Base-by-base conservation (phyloP, 1,284 basidiomycete genomes). In the Ganoderma sinense region DNA sequence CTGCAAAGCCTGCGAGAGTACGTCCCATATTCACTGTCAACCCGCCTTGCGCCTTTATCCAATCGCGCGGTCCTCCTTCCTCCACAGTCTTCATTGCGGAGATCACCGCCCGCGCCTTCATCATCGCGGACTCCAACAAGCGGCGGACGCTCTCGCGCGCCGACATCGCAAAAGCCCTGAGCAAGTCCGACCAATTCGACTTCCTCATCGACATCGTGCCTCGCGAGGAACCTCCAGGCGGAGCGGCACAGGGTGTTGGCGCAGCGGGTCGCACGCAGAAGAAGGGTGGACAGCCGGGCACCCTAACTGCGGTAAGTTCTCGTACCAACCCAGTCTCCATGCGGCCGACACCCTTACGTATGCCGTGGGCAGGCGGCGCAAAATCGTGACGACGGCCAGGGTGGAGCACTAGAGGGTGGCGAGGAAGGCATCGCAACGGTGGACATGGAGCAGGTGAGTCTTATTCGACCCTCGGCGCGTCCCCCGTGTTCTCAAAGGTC, bases 1-100 rank as follows among this genome's bases (percentile, higher is more conserved):
- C 81, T 97, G 95, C 83, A 97, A 97, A 82, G 96, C 96, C 66
- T 98, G 96, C 82, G 96, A 98, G 87, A 94, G 96, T 97, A 77
- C 76, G 94, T 87, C 41, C 41, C 18, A 16, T 69, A 7, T 23
- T 0, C 20, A n/a, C 63, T 4, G 45, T 31, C 67, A 31, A 33
- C 56, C 65, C 68, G 61, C 73, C 67, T 20, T 39, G 20, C 29
- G 2, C 51, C 68, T 63, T 59, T 63, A 31, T 40, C 56, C 20
- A 20, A 66, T 33, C 56, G 58, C 45, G 51, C n/a, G 18, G 23
- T 4, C 23, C 3, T 26, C 13, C 14, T 10, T n/a, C 8, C 11
- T 14, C 8, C 48, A 26, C 76, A 98, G 96, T 97, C 75, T 97
- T 98, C 82, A 97, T 98, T 69, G 90, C 95, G 53, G 96, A 98